Percentiles rank a stretch among this genome's conserved stretches.
Conservation (phyloP, 305 asterid species). For the Stenogyne calaminthoides region DNA sequence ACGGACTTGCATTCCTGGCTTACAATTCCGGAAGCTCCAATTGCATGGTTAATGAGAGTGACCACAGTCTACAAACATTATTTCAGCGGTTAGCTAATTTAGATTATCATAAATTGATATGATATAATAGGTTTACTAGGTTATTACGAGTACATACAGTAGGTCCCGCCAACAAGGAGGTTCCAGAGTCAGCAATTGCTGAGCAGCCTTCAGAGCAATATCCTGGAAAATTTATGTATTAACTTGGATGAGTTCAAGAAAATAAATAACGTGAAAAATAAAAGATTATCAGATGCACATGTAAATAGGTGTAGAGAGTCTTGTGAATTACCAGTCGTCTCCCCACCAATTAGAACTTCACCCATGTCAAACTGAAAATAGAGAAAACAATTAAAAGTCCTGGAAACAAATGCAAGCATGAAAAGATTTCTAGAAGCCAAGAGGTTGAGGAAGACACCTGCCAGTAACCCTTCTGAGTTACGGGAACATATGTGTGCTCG, state of each 20-base stretch:
- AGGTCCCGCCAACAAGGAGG: conserved; percentile 92
- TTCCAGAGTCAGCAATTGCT: conserved; percentile 94
- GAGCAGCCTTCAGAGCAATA: conserved; percentile 80
- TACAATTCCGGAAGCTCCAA: conserved; percentile 87
- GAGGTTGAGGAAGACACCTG: conserved; percentile 55
- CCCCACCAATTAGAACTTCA: conserved; percentile 79
- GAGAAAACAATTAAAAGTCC: conserved; percentile 24
- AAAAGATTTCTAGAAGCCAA: neutral
- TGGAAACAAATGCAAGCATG: conserved; percentile 2
- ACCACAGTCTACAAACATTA: conserved; percentile 55
- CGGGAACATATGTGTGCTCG: conserved; percentile 78
- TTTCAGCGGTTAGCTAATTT: conserved; percentile 18
- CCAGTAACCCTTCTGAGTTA: conserved; percentile 92
- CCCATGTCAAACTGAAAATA: conserved; percentile 82
- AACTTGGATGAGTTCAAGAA: conserved; percentile 25
- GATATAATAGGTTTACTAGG: conserved; percentile 2
- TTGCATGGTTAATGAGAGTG: conserved; percentile 81
- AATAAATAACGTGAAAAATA: neutral
- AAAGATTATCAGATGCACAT: conserved; percentile 4
- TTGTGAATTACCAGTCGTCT: conserved; percentile 63
- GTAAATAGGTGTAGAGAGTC: conserved; percentile 17
- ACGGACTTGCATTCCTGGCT: conserved; percentile 89
- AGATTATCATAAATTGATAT: conserved; percentile 8
- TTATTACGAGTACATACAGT: conserved; percentile 54
- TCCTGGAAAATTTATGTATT: conserved; percentile 45